Conservation (phyloP, 345 rosid genomes). For the Salix arbutifolia region DNA sequence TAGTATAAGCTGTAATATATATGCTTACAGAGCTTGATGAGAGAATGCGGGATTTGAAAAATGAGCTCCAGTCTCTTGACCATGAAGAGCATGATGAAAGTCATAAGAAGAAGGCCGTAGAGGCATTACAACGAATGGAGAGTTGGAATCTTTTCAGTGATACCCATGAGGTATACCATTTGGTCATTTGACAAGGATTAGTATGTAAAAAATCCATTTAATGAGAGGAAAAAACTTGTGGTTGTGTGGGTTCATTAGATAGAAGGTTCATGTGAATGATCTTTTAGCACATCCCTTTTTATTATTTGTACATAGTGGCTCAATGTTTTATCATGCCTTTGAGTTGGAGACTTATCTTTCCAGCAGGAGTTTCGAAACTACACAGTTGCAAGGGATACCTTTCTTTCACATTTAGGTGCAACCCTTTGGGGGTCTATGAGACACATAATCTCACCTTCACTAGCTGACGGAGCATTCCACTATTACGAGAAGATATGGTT, state of each 20-base stretch:
- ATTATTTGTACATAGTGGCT: background rate
- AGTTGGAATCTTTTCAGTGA: conserved; percentile 94
- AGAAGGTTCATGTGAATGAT: background rate
- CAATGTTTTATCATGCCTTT: background rate
- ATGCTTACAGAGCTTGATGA: conserved; percentile 80
- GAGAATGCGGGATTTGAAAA: conserved; percentile 90
- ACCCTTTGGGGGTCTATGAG: conserved; percentile 94
- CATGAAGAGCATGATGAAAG: conserved; percentile 79
- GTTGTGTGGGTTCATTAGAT: background rate
- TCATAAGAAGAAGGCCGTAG: conserved; percentile 74
- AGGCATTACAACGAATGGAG: conserved; percentile 86
- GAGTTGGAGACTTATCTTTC: conserved; percentile 14
- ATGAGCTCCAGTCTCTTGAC: conserved; percentile 88
- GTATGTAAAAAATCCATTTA: background rate
- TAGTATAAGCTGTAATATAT: background rate
- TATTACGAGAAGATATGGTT: conserved; percentile 89
- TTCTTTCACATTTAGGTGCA: conserved; percentile 95
- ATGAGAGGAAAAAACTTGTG: background rate
- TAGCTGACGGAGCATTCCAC: conserved; percentile 97
- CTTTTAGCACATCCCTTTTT: background rate
- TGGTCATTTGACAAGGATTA: conserved; percentile 5
- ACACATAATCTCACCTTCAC: conserved; percentile 85
- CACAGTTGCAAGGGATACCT: conserved; percentile 95
- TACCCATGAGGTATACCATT: conserved; percentile 56
- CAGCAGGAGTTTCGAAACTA: conserved; percentile 79